Base-by-base conservation (phyloP, 441 rosid species). In the Bocquillonia castaneifolia region DNA sequence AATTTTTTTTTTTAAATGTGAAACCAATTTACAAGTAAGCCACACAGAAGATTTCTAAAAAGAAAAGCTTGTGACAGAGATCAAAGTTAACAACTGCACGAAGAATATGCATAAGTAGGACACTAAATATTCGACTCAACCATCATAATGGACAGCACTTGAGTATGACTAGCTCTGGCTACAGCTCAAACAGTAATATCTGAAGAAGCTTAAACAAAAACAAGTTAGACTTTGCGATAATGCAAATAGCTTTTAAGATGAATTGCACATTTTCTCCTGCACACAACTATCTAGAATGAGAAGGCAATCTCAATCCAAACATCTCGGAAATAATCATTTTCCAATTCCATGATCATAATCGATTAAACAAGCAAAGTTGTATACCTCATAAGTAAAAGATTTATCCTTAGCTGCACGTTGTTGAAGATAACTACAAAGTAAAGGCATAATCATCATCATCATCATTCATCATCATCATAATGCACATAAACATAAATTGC, bases 301-400 rank as follows among this genome's bases (percentile, higher is more conserved):
- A 15, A 37, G 22, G 59, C n/a, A 37, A 60, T 20, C 13, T 61
- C 37, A 61, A 40, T 40, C 44, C 29, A 28, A 10, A 31, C 17
- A 13, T 55, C 14, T n/a, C 13, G 20, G 26, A 12, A 52, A n/a
- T n/a, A n/a, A n/a, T n/a, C n/a, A n/a, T n/a, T n/a, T n/a, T n/a
- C n/a, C n/a, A n/a, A n/a, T n/a, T n/a, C n/a, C n/a, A n/a, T n/a
- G n/a, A n/a, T n/a, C n/a, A n/a, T n/a, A n/a, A n/a, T n/a, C n/a
- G n/a, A 63, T 20, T 39, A 29, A 32, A 57, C 51, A 47, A 64
- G 31, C 17, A 32, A n/a, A 52, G 23, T 9, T 42, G n/a, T n/a
- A 62, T 74, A 91, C 99, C 97, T 91, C 97, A 55, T 81, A 93
- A 68, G 97, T 79, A 86, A 91, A 91, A 67, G 83, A 82, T 63